A percentile compares a stretch with the other conserved stretches of the same genome.
These are phyloP conservation scores for Oryza glaberrima DNA, from an alignment of 176 grass and related monocot species.

Conservation along the genomic window DNA sequence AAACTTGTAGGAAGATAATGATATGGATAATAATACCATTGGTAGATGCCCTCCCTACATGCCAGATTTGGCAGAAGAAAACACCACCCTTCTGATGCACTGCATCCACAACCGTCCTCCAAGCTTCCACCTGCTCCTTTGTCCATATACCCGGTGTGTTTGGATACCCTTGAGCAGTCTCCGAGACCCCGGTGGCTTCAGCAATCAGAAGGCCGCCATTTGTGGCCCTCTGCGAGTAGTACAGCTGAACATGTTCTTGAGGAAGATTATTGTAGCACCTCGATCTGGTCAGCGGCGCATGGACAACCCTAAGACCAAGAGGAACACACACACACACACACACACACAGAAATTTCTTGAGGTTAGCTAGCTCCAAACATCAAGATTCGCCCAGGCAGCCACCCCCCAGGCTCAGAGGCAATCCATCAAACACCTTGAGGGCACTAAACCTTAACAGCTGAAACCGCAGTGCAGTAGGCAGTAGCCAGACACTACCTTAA, in stretches of 20 bases:
- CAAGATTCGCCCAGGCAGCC: neutral
- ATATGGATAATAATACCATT: slow-evolving; percentile 32
- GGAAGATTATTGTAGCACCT: slow-evolving; percentile 46
- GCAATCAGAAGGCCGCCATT: slow-evolving; percentile 44
- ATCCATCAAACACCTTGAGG: slow-evolving; percentile 33
- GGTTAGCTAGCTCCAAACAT: neutral
- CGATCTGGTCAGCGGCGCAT: slow-evolving; percentile 33
- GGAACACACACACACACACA: neutral
- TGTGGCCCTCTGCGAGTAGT: slow-evolving; percentile 55
- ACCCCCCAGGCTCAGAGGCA: neutral
- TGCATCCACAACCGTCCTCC: slow-evolving; percentile 57
- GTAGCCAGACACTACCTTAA: neutral
- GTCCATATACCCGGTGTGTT: slow-evolving; percentile 68
- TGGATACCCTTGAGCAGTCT: slow-evolving; percentile 50
- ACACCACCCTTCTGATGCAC: slow-evolving; percentile 70
- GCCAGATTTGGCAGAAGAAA: slow-evolving; percentile 84
- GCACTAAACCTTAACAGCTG: neutral
- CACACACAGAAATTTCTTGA: neutral
- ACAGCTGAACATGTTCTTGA: slow-evolving; percentile 34
- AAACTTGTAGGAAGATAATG: neutral
- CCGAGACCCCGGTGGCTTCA: slow-evolving; percentile 47
- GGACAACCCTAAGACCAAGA: slow-evolving; percentile 36
- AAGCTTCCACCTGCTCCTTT: slow-evolving; percentile 66
- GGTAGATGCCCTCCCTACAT: slow-evolving; percentile 58
- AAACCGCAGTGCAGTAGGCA: too few relatives aligned